Conservation (phyloP, 2,329 filamentous ascomycete genomes). For the Fusarium sp. region DNA sequence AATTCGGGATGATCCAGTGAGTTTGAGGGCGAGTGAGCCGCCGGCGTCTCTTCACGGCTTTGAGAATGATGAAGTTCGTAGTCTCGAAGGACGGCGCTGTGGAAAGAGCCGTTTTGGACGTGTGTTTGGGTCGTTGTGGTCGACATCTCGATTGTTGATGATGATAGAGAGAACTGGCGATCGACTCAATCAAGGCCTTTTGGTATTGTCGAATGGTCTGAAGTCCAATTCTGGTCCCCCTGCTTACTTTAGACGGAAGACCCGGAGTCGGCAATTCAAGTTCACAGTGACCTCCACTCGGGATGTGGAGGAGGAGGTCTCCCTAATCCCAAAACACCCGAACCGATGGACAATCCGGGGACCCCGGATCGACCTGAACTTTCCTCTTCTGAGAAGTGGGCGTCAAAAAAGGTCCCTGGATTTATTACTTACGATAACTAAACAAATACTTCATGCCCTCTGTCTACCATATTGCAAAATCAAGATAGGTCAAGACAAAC, state of each 20-base stretch:
- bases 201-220: not conserved
- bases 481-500: not conserved
- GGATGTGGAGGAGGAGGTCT: constrained; percentile 25
- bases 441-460: not conserved
- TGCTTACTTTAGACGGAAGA: not conserved
- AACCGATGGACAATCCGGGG: constrained; percentile 18
- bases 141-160: constrained; percentile 6
- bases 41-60: not conserved
- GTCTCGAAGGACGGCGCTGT: constrained; percentile 18
- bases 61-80: constrained; percentile 34
- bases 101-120: constrained; percentile 11
- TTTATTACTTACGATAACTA: not conserved
- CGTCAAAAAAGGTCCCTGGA: not conserved
- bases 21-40: not conserved
- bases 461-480: not conserved
- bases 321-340: constrained; percentile 9
- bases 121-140: constrained; percentile 18
- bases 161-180: not conserved
- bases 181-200: not conserved
- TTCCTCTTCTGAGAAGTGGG: not conserved
- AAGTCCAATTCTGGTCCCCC: not conserved
- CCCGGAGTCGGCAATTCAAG: not conserved
- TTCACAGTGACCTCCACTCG: constrained; percentile 19
- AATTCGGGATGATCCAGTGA: constrained; percentile 6
- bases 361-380: not conserved